Percentiles rank a stretch among this genome's conserved stretches.
Conservation (phyloP, 2,329 filamentous ascomycete genomes). For the Cordyceps militaris region DNA sequence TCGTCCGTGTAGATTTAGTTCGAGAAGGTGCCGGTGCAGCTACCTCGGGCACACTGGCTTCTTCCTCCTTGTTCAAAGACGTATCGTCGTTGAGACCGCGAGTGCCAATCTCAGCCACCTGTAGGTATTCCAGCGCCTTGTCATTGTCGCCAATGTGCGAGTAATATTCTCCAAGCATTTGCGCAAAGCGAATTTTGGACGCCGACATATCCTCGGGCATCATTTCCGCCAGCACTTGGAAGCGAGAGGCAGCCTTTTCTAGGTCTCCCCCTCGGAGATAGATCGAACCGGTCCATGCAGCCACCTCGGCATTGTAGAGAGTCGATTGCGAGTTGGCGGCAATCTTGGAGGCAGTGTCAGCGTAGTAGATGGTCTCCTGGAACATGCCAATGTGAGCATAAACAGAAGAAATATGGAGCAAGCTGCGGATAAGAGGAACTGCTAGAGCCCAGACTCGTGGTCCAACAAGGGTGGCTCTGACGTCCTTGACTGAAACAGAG, state of each 20-base stretch:
- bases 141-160: slow-evolving; percentile 40
- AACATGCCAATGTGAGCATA: slow-evolving; percentile 82
- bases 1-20: slow-evolving; percentile 8
- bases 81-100: not conserved
- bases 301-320: slow-evolving; percentile 48
- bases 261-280: slow-evolving; percentile 52
- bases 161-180: slow-evolving; percentile 50
- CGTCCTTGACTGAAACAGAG: slow-evolving; percentile 20
- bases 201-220: slow-evolving; percentile 37
- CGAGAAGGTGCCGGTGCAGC: slow-evolving; percentile 15
- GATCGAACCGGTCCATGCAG: slow-evolving; percentile 48
- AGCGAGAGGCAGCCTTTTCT: slow-evolving; percentile 45
- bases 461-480: slow-evolving; percentile 20
- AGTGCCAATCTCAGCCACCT: slow-evolving; percentile 37
- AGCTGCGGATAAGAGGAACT: slow-evolving; percentile 61
- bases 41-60: slow-evolving; percentile 7
- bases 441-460: slow-evolving; percentile 77
- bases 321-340: slow-evolving; percentile 60
- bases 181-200: slow-evolving; percentile 38
- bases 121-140: slow-evolving; percentile 36
- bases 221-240: slow-evolving; percentile 46
- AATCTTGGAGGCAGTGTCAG: slow-evolving; percentile 74
- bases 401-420: slow-evolving; percentile 67
- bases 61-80: slow-evolving; percentile 14
- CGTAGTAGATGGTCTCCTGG: slow-evolving; percentile 81